Evolutionary conservation across 768 basidiomycete species (phyloP).

Genomic region (Boletus bicolor): DNA sequence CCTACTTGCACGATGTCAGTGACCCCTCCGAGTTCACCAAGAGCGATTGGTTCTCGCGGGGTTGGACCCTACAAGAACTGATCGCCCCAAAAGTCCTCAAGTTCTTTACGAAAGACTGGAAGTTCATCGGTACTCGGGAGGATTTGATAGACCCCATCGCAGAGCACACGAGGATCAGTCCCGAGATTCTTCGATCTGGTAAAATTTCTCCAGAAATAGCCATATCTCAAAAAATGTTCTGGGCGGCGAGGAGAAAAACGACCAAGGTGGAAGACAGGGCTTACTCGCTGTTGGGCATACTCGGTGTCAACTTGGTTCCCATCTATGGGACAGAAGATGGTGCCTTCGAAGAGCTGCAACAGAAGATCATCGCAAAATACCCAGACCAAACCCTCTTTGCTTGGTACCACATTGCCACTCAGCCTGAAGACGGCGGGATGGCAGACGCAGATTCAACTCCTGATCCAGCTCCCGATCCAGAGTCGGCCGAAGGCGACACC

Average conservation of each 20-base stretch:
- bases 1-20: conserved; percentile 26
- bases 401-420: conserved; percentile 16
- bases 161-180: conserved; percentile 15
- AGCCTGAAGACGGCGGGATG: conserved; percentile 13
- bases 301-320: conserved; percentile 18
- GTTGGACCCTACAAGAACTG: conserved; percentile 33
- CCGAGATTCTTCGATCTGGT: conserved; percentile 12
- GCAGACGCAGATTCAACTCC: background rate
- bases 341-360: conserved; percentile 27
- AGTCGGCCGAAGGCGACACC: background rate
- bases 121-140: conserved; percentile 13
- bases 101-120: conserved; percentile 31
- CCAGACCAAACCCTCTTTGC: conserved; percentile 29
- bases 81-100: conserved; percentile 26
- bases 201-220: conserved; percentile 9
- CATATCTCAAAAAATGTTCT: conserved; percentile 27
- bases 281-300: conserved; percentile 30
- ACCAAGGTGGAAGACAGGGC: conserved; percentile 27
- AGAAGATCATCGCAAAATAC: conserved; percentile 17
- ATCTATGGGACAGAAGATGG: conserved; percentile 25
- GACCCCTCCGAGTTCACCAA: conserved; percentile 11
- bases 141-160: conserved; percentile 12
- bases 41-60: conserved; percentile 32
- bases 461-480: background rate
- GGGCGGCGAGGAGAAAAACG: conserved; percentile 27